Evolutionary conservation across 306 rosid genomes (phyloP).

Genomic region (Vicia villosa): DNA sequence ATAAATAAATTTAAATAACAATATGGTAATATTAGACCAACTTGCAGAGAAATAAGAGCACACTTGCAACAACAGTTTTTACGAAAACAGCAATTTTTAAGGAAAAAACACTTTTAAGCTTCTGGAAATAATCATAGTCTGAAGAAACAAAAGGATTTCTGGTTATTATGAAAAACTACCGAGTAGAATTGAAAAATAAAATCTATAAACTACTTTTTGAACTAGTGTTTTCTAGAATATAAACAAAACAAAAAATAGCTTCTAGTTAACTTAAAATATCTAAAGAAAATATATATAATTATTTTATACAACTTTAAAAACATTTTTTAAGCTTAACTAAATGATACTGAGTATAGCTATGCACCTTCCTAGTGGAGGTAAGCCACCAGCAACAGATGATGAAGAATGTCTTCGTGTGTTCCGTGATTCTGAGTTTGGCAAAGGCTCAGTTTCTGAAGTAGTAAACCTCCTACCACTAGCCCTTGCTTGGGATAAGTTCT

Average conservation of each 20-base stretch:
- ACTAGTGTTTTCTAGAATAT: not conserved
- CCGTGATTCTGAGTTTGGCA: conserved; percentile 74
- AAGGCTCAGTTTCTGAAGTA: conserved; percentile 68
- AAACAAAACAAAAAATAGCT: not conserved
- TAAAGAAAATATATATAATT: not conserved
- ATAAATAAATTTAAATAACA: not conserved
- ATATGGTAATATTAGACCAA: conserved; percentile 10
- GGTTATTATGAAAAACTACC: conserved; percentile 1
- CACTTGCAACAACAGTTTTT: not conserved
- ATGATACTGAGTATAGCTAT: conserved; percentile 17
- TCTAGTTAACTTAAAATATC: not conserved
- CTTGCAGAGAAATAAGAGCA: conserved; percentile 16
- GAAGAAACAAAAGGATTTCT: not conserved
- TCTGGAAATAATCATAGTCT: not conserved
- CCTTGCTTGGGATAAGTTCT: conserved; percentile 89
- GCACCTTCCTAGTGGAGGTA: conserved; percentile 97
- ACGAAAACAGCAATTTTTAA: not conserved
- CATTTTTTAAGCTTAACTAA: not conserved
- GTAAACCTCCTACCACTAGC: conserved; percentile 78
- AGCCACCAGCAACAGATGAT: conserved; percentile 92
- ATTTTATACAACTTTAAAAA: not conserved
- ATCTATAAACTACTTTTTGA: not conserved
- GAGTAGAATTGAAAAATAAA: not conserved
- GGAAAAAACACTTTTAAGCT: not conserved
- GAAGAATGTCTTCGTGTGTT: conserved; percentile 84